Evolutionary conservation across 352 stramenopile genomes (phyloP).

Genomic region (Aphanomyces astaci): DNA sequence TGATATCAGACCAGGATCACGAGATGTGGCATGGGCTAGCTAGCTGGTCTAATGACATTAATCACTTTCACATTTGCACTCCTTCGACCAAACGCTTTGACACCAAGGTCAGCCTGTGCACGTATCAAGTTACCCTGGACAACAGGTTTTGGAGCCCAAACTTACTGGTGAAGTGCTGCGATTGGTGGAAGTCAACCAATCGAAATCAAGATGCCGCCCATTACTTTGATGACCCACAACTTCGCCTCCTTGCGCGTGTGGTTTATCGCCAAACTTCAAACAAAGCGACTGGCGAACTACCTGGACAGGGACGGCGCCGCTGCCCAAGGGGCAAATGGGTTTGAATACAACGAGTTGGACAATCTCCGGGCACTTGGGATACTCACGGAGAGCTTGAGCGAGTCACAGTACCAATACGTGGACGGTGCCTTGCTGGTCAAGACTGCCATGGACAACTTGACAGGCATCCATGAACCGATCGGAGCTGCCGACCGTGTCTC

Average conservation of each 20-base stretch:
- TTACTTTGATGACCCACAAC: background rate
- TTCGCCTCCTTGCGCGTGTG: background rate
- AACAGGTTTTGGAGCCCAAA: background rate
- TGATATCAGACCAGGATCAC: too few relatives aligned
- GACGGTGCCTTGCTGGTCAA: background rate
- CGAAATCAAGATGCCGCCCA: background rate
- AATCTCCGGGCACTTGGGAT: background rate
- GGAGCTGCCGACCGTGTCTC: background rate
- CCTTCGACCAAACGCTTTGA: too few relatives aligned
- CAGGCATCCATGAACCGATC: background rate
- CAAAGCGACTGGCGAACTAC: background rate
- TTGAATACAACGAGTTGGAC: background rate
- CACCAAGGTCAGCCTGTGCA: too few relatives aligned
- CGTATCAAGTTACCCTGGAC: background rate
- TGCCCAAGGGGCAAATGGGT: background rate
- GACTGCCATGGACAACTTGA: background rate
- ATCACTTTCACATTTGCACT: background rate
- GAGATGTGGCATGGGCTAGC: too few relatives aligned
- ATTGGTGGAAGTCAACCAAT: background rate
- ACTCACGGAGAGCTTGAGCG: background rate
- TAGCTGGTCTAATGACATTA: too few relatives aligned
- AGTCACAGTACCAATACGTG: background rate
- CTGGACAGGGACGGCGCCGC: background rate
- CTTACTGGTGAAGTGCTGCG: background rate
- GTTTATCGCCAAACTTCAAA: background rate